Evolutionary conservation across 805 yeast species (phyloP).

Genomic region (Priceomyces fermenticarens): DNA sequence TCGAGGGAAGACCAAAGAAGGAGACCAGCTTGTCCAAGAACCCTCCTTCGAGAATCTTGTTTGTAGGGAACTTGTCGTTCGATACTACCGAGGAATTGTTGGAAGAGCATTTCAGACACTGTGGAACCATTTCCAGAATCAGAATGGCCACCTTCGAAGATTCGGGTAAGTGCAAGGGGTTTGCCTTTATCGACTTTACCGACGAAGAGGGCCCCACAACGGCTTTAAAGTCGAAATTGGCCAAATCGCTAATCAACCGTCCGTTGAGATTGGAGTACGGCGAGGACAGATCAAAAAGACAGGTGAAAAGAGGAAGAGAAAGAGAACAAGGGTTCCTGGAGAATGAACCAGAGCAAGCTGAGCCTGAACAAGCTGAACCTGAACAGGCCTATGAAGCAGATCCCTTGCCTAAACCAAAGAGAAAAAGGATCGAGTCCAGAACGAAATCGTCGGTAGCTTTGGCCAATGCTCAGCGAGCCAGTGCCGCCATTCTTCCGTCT

Average conservation of each 20-base stretch:
- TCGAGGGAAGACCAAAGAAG: conserved; percentile 78
- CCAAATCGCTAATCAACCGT: conserved; percentile 67
- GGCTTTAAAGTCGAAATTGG: conserved; percentile 71
- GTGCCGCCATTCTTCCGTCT: conserved; percentile 84
- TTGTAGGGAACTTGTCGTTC: conserved; percentile 90
- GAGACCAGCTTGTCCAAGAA: conserved; percentile 56
- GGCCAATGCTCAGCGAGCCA: conserved; percentile 84
- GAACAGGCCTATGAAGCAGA: background rate
- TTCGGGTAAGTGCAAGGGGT: conserved; percentile 94
- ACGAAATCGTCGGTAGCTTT: conserved; percentile 79
- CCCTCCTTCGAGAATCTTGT: conserved; percentile 85
- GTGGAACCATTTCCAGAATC: conserved; percentile 80
- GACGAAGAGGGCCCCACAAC: conserved; percentile 77
- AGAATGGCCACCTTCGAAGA: conserved; percentile 99
- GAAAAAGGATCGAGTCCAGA: conserved; percentile 35
- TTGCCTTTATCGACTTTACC: conserved; percentile 85
- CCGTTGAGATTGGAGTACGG: conserved; percentile 86
- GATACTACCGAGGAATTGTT: conserved; percentile 82
- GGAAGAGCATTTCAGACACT: conserved; percentile 80
- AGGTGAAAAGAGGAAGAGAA: conserved; percentile 11
- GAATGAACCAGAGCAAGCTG: background rate
- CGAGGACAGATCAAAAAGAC: conserved; percentile 83
- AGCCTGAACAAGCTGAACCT: background rate
- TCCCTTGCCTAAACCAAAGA: conserved; percentile 12
- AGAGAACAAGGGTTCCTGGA: conserved; percentile 7